Base-by-base conservation (phyloP, 108 stramenopile species). In the Nitzschia sp. region DNA sequence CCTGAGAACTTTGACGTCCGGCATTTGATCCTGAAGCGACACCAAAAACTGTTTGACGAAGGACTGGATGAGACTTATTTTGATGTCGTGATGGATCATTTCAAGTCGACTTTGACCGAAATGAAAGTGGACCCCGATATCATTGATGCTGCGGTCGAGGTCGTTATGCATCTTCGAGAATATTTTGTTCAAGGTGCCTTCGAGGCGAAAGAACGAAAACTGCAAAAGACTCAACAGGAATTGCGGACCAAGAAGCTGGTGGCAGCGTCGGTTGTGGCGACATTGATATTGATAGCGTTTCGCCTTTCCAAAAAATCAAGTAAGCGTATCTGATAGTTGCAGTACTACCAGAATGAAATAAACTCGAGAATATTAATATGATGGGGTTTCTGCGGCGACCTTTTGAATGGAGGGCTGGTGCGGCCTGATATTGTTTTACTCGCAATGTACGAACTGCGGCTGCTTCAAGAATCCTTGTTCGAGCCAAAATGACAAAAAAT, bases 1-100 rank as follows among this genome's bases (percentile, higher is more conserved):
- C 79, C 79, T 17, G 62, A 76, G 25, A 63, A 62, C 26, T 68
- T 80, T 33, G 74, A 80, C 32, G 65, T 80, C 3, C 21, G 28
- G 6, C 48, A 61, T 13, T 41, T 80, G 15, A 52, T 80, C 28
- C 58, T 80, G 21, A 22, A 33, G 15, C 53, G 65, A 11, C 79
- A 80, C 69, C 17, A 33, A 13, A 22, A 50, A 17, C 62, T 80
- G 2, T 80, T 75, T 53, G 72, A 63, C 50, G 38, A 61, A 30
- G 71, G 55, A 19, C 33, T 64, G 13, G 63, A 57, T 41, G 68
- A 26, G 45, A 44, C 57, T 30, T 58, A 58, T 26, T 69, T 69
- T 33, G 68, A 69, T 23, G 21, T n/a, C 3, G 32, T 46, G 17
- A 58, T 69, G 35, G 35, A 44, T 38, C 71, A 73, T 64, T 78